Conservation (phyloP, 2,329 filamentous ascomycete genomes). For the Rutstroemia sp. region DNA sequence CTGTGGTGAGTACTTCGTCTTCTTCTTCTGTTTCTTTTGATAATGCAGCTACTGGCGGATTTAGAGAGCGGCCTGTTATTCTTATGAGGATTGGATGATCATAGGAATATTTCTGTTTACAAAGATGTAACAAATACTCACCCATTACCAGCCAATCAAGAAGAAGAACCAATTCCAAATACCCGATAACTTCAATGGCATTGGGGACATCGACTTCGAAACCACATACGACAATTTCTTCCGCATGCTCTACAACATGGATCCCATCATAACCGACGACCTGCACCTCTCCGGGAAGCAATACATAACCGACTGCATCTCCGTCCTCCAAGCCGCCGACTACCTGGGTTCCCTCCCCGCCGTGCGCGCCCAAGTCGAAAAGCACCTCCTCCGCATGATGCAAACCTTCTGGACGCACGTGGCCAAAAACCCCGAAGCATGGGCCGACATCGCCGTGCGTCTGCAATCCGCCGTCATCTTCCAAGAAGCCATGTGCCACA, state of each 20-base stretch:
- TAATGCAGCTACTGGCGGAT: background rate
- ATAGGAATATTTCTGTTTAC: too few relatives aligned
- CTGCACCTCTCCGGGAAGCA: background rate
- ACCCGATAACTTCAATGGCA: constrained; percentile 11
- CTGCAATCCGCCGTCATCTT: constrained; percentile 26
- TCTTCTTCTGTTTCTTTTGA: background rate
- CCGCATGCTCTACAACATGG: constrained; percentile 18
- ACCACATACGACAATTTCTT: constrained; percentile 27
- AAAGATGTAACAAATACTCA: background rate
- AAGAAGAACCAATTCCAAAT: background rate
- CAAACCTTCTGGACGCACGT: constrained; percentile 23
- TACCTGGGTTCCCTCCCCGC: constrained; percentile 12
- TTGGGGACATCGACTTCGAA: constrained; percentile 13
- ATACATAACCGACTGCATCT: constrained; percentile 17
- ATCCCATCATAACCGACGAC: constrained; percentile 14
- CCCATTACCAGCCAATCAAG: background rate
- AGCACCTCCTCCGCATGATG: constrained; percentile 21
- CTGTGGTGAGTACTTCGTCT: constrained; percentile 17
- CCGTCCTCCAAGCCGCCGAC: constrained; percentile 20
- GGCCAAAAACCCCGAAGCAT: constrained; percentile 14
- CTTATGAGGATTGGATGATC: too few relatives aligned
- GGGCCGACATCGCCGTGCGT: constrained; percentile 21
- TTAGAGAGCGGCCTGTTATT: too few relatives aligned
- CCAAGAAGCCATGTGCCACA: constrained; percentile 24
- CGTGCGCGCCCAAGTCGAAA: constrained; percentile 20